These are phyloP conservation scores for Colletotrichum somersetense DNA, from an alignment of 2,329 filamentous ascomycete genomes.

Conservation along the genomic window DNA sequence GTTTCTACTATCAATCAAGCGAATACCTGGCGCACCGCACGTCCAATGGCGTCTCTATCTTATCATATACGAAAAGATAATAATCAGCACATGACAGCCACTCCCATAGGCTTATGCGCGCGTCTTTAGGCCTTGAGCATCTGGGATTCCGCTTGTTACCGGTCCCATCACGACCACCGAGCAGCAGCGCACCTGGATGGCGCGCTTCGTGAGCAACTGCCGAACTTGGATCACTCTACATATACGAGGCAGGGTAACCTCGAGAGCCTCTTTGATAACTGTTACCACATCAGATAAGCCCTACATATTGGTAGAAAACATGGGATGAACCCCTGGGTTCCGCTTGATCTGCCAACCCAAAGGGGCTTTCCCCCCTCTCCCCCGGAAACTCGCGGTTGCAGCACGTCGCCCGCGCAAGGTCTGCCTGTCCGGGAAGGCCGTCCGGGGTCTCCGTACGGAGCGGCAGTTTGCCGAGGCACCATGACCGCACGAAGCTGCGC, in stretches of 20 bases:
- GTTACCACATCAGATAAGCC: background rate
- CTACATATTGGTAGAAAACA: background rate
- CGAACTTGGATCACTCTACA: background rate
- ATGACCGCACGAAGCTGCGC: background rate
- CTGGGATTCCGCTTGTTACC: background rate
- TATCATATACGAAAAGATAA: no score
- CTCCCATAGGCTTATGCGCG: background rate
- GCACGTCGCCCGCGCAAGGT: background rate
- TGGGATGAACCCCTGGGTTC: background rate
- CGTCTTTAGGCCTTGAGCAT: background rate
- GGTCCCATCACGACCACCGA: no score
- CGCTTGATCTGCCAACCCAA: no score
- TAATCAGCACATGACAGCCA: background rate
- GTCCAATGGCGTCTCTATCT: no score
- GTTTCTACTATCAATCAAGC: no score
- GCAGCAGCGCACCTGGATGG: background rate
- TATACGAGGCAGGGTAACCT: background rate
- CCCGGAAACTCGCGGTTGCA: background rate
- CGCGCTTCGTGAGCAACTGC: background rate
- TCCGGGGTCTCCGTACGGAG: background rate
- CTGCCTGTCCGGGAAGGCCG: background rate
- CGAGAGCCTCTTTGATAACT: background rate
- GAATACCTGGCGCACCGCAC: no score
- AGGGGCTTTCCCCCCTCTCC: no score
- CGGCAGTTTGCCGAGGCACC: background rate